Base-by-base conservation (phyloP, 768 basidiomycete species). In the Xerocomellus intermedius region DNA sequence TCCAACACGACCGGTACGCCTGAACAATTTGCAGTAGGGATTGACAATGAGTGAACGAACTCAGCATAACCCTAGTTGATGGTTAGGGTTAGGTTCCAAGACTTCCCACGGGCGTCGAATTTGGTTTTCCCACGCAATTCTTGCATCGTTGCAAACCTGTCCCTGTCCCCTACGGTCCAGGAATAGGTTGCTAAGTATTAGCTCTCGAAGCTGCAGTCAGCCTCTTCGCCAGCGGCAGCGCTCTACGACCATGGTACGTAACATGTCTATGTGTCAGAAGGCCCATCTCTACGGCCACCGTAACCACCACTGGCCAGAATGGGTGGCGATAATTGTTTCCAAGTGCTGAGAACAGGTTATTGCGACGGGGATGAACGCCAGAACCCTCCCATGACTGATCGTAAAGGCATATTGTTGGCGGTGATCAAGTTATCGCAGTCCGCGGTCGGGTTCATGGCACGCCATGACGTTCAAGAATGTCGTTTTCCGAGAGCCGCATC, bases 241-340 rank as follows among this genome's bases (percentile, higher is more conserved):
- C 28, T 38, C 45, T 43, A 35, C 12, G 17, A n/a, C 21, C 41
- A 35, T 41, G 46, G 42, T 58, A 58, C 38, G 50, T 58, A 52
- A 62, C 35, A 19, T 21, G 4, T 14, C n/a, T 17, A 28, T 8
- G 9, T 13, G 4, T 21, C 16, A 28, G 14, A 8, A 22, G 24
- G n/a, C n/a, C n/a, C 37, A 46, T 42, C 28, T 24, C 58, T 39
- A 24, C 35, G 39, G 49, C 21, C 41, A 17, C 39, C 38, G 24
- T 33, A n/a, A 26, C 24, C 14, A 30, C 35, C 36, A 21, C 14
- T 16, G 17, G n/a, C 24, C 21, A 45, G 22, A 48, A 35, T 5
- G 42, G 14, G 19, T 32, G 26, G 8, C 26, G 21, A 38, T 30
- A 9, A 24, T 47, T 16, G 19, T 49, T 44, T 32, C 22, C 24